Conservation (phyloP, 2,329 filamentous ascomycete species). For the Aspergillus melleus region DNA sequence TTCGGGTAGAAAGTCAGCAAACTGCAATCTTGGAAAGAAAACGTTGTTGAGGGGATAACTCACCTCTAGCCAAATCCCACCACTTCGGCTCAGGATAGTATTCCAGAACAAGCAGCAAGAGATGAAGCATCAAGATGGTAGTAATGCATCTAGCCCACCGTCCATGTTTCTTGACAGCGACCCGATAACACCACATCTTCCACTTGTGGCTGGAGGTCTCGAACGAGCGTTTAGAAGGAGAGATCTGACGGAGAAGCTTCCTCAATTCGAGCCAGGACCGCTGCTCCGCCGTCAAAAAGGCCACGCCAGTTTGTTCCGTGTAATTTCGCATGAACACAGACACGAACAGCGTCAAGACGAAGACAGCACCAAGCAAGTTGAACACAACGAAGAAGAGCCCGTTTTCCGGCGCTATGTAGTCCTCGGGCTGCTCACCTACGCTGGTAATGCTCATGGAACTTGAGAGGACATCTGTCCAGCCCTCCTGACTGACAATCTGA, state of each 20-base stretch:
- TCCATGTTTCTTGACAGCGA: slow-evolving; percentile 90
- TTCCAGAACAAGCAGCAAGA: slow-evolving; percentile 80
- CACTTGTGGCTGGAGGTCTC: slow-evolving; percentile 73
- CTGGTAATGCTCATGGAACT: slow-evolving; percentile 79
- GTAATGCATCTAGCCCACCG: slow-evolving; percentile 87
- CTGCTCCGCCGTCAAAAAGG: slow-evolving; percentile 92
- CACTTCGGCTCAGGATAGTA: slow-evolving; percentile 71
- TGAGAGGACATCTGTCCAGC: slow-evolving; percentile 94
- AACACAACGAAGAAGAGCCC: slow-evolving; percentile 94
- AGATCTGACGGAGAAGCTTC: slow-evolving; percentile 88
- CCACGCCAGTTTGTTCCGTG: slow-evolving; percentile 96
- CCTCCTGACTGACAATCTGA: slow-evolving; percentile 98
- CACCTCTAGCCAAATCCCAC: slow-evolving; percentile 69
- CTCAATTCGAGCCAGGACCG: slow-evolving; percentile 94
- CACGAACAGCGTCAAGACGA: slow-evolving; percentile 94
- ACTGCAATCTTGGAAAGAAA: slow-evolving; percentile 4
- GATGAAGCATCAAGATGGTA: slow-evolving; percentile 73
- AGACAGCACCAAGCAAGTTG: slow-evolving; percentile 94
- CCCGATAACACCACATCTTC: slow-evolving; percentile 92
- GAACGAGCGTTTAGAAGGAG: slow-evolving; percentile 88
- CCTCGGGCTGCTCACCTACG: slow-evolving; percentile 68
- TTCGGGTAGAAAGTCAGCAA: slow-evolving; percentile 25
- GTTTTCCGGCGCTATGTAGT: slow-evolving; percentile 74
- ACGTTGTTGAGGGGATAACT: slow-evolving; percentile 10
- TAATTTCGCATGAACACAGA: slow-evolving; percentile 99